phyloP scores from a whole-genome alignment of 139 green algal genomes.

The Prasinococcaceae sp. region DNA sequence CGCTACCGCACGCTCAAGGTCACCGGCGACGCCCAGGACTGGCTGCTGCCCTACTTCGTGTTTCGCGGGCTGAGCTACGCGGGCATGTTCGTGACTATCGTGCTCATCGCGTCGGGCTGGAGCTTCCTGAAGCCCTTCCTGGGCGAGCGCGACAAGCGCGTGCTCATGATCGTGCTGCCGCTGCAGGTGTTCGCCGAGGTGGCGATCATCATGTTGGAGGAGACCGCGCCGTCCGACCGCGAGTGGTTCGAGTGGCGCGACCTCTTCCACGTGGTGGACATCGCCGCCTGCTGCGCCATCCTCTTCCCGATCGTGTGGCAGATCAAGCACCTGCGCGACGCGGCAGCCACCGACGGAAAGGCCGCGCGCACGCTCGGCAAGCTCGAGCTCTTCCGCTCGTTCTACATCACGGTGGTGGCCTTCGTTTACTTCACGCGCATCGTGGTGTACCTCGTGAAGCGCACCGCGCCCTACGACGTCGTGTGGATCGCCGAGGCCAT shows the following conservation, averaged over 20 bases:
- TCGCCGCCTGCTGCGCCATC: constrained; percentile 94
- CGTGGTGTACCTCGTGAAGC: constrained; percentile 84
- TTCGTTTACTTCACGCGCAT: constrained; percentile 99
- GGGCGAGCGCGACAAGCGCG: constrained; percentile 62
- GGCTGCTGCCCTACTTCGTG: background rate
- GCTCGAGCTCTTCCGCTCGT: constrained; percentile 85
- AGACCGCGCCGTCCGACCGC: constrained; percentile 51
- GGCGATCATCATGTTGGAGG: constrained; percentile 75
- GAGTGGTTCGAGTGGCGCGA: constrained; percentile 88
- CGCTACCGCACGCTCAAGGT: constrained; percentile 51
- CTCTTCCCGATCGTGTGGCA: constrained; percentile 97
- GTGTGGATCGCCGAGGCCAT: constrained; percentile 54
- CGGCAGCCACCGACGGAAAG: constrained; percentile 41
- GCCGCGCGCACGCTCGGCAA: constrained; percentile 59
- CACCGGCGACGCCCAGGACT: constrained; percentile 37
- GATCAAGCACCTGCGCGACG: constrained; percentile 79
- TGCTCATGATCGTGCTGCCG: constrained; percentile 82
- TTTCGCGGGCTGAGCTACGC: background rate
- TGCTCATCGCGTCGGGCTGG: constrained; percentile 89
- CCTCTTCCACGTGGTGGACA: constrained; percentile 90
- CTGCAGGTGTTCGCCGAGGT: constrained; percentile 92
- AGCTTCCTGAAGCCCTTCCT: constrained; percentile 90
- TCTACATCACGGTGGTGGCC: constrained; percentile 74
- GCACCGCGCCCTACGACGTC: constrained; percentile 53
- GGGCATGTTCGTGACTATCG: constrained; percentile 79